phyloP scores from a whole-genome alignment of 345 rosid genomes.

The Populus davidiana region DNA sequence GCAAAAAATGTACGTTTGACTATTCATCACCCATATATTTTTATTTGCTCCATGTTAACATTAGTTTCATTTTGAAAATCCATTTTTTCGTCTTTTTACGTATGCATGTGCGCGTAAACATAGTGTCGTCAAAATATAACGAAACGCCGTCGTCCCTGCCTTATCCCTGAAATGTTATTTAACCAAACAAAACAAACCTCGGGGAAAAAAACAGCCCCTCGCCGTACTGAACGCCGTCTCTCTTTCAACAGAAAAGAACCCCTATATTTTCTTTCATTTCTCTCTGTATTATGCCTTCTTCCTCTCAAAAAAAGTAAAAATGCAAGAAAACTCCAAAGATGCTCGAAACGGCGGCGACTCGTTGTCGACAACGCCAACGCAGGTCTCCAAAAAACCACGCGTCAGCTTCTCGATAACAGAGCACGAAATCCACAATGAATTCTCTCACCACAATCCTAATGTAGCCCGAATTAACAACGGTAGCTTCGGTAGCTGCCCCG shows the following conservation, averaged over 20 bases:
- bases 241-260: neutral
- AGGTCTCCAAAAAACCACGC: conserved; percentile 44
- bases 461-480: conserved; percentile 74
- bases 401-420: conserved; percentile 30
- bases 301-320: conserved; percentile 1
- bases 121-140: neutral
- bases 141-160: neutral
- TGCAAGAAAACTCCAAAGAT: conserved; percentile 31
- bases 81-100: too few relatives aligned
- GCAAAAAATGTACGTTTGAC: too few relatives aligned
- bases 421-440: conserved; percentile 51
- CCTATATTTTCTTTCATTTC: neutral
- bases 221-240: neutral
- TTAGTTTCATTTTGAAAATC: too few relatives aligned
- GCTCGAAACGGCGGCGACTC: conserved; percentile 57
- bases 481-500: conserved; percentile 77
- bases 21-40: too few relatives aligned
- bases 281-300: conserved; percentile 4
- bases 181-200: neutral
- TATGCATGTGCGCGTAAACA: too few relatives aligned
- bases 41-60: too few relatives aligned
- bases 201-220: neutral
- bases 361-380: conserved; percentile 7
- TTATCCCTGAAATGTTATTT: neutral
- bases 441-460: conserved; percentile 64